Evolutionary conservation across 2,329 filamentous ascomycete species (phyloP).

Genomic region (Fusarium guadeloupense): DNA sequence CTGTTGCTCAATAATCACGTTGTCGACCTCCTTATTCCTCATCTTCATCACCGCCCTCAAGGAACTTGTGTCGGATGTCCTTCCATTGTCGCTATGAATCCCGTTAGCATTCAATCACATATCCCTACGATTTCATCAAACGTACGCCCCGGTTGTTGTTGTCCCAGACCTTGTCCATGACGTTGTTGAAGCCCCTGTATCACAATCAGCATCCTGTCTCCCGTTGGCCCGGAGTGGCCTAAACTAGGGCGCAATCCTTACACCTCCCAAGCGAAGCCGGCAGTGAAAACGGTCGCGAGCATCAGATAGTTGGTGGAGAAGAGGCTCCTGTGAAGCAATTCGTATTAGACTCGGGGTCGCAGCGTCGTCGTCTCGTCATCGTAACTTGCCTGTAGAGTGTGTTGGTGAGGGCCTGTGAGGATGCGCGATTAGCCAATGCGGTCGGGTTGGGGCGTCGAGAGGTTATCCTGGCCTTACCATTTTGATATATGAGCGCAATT

Average conservation of each 20-base stretch:
- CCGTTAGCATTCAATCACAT: constrained; percentile 41
- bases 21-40: constrained; percentile 34
- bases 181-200: constrained; percentile 80
- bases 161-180: constrained; percentile 90
- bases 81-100: constrained; percentile 92
- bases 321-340: constrained; percentile 68
- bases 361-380: constrained; percentile 30
- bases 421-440: constrained; percentile 50
- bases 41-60: constrained; percentile 70
- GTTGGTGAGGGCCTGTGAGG: constrained; percentile 49
- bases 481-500: constrained; percentile 47
- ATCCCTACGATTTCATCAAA: constrained; percentile 39
- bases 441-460: neutral
- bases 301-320: constrained; percentile 90
- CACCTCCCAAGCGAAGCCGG: constrained; percentile 94
- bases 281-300: constrained; percentile 84
- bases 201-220: constrained; percentile 46
- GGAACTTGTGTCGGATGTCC: constrained; percentile 93
- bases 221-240: constrained; percentile 25
- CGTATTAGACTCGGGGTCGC: constrained; percentile 40
- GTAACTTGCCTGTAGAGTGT: constrained; percentile 54
- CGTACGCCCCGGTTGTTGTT: constrained; percentile 89
- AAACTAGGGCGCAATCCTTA: constrained; percentile 59
- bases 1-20: constrained; percentile 29
- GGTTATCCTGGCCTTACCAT: constrained; percentile 47